A percentile compares a stretch with the other conserved stretches of the same genome.
phyloP scores from a whole-genome alignment of 1,139 yeast species.

The Geotrichum histeridarum region DNA sequence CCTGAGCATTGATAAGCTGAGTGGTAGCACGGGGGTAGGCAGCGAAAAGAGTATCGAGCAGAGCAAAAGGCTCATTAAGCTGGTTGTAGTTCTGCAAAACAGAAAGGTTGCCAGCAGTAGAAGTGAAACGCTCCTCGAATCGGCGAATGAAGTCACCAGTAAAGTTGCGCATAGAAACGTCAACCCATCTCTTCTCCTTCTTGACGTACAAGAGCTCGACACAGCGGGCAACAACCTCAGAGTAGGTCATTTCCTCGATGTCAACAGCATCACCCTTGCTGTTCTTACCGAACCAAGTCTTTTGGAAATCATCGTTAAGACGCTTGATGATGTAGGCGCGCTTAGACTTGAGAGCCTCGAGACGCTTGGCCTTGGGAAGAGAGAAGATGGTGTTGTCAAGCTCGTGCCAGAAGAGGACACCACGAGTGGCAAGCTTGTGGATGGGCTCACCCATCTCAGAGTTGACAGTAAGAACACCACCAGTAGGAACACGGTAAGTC shows the following conservation, averaged over 20 bases:
- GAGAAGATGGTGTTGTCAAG: constrained; percentile 89
- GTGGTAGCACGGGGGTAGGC: constrained; percentile 67
- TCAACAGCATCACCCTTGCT: constrained; percentile 77
- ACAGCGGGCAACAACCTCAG: constrained; percentile 81
- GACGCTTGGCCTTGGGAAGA: constrained; percentile 82
- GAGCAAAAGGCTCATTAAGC: constrained; percentile 60
- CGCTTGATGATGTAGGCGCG: constrained; percentile 78
- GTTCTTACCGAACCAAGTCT: constrained; percentile 91
- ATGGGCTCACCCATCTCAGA: constrained; percentile 99
- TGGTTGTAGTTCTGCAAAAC: constrained; percentile 68
- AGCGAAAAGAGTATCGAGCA: constrained; percentile 55
- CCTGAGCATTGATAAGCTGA: constrained; percentile 92
- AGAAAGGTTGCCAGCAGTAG: constrained; percentile 46
- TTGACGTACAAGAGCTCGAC: constrained; percentile 84
- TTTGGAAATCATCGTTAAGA: constrained; percentile 91
- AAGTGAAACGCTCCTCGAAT: constrained; percentile 91
- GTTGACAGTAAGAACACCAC: constrained; percentile 92
- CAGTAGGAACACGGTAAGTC: constrained; percentile 91
- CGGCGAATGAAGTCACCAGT: constrained; percentile 84
- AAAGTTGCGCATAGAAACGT: constrained; percentile 76
- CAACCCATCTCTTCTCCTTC: constrained; percentile 84
- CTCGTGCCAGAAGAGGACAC: constrained; percentile 91
- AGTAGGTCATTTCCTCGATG: constrained; percentile 91
- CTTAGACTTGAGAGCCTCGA: constrained; percentile 76
- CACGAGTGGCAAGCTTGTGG: constrained; percentile 97